phyloP scores from a whole-genome alignment of 345 rosid species.

The Firmiana major region DNA sequence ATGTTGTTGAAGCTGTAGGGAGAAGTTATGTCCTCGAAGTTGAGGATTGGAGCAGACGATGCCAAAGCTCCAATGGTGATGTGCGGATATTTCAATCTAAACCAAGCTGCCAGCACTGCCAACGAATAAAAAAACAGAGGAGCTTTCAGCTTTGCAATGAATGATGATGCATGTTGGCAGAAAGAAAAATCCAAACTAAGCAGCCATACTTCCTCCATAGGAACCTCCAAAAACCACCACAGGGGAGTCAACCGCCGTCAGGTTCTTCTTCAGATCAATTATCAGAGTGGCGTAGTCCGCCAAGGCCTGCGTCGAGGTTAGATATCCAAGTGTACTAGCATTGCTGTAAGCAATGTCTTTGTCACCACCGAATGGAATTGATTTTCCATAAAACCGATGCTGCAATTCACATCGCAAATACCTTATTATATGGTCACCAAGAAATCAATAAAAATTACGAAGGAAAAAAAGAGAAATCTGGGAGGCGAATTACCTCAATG shows the following conservation, averaged over 20 bases:
- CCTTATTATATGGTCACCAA: background rate
- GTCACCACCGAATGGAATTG: constrained; percentile 53
- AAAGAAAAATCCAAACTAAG: too few species aligned
- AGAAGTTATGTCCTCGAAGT: constrained; percentile 37
- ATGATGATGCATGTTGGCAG: too few species aligned
- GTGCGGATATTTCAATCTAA: constrained; percentile 51
- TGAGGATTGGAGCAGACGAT: constrained; percentile 53
- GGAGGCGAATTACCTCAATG: constrained; percentile 40
- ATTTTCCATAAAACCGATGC: constrained; percentile 63
- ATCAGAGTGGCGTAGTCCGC: constrained; percentile 58
- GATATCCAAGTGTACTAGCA: constrained; percentile 44
- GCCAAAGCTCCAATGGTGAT: constrained; percentile 53
- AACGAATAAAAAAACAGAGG: background rate
- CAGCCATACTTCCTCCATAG: constrained; percentile 59
- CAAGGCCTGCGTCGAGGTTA: constrained; percentile 52
- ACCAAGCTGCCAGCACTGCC: constrained; percentile 58
- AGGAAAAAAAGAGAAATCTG: background rate
- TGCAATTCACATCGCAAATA: constrained; percentile 32
- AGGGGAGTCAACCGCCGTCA: constrained; percentile 53
- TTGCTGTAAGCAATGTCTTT: constrained; percentile 43
- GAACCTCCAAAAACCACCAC: constrained; percentile 71
- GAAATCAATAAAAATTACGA: background rate
- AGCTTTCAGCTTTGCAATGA: background rate
- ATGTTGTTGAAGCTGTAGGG: constrained; percentile 50
- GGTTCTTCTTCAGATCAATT: constrained; percentile 46